Evolutionary conservation across 495 filamentous ascomycete species (phyloP), one percentile per base, ranked within the genome.

Genomic region (Wilcoxina mikolae): DNA sequence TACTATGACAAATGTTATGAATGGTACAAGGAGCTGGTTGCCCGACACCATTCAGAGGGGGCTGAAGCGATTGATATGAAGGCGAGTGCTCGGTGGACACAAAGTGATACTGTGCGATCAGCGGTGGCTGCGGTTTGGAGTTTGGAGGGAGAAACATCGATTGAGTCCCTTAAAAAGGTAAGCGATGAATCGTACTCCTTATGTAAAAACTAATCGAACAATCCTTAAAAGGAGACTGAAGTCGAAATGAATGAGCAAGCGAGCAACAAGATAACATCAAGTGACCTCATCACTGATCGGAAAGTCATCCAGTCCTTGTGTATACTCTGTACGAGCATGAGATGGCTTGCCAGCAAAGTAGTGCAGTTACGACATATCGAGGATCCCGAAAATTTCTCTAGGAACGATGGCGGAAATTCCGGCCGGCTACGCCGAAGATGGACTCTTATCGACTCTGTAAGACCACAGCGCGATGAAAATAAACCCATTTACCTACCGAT

Each of bases 261-360:
- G 88, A 74, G 81, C 77, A 18, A 74, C 69, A 15, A 66, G 83
- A 38, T 78, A 90, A 7, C 74, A 90, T 31, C 68, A 72, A 31
- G 74, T 73, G 51, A 82, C 83, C 17, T 99, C 35, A 88, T 99
- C 60, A 79, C 80, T 2, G 93, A 99, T 61, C 78, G 84, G 18
- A 91, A 95, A 62, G 82, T 81, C 1, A 82, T 95, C 27, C 75
- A 81, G 45, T 78, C 84, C 10, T 70, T 96, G 29, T 95, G 87
- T 57, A 77, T 95, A 44, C 74, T 99, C 20, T 87, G 91, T 65
- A 94, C 85, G 55, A 95, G 90, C 74, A 94, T 95, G 89, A 85
- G 91, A 76, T 98, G 91, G 91, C 80, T 98, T 23, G 81, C 84
- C 52, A 82, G 78, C 60, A 87, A 87, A 66, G 76, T 94, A 17